phyloP scores from a whole-genome alignment of 2,329 filamentous ascomycete genomes.

The Paraconiothyrium sp. region DNA sequence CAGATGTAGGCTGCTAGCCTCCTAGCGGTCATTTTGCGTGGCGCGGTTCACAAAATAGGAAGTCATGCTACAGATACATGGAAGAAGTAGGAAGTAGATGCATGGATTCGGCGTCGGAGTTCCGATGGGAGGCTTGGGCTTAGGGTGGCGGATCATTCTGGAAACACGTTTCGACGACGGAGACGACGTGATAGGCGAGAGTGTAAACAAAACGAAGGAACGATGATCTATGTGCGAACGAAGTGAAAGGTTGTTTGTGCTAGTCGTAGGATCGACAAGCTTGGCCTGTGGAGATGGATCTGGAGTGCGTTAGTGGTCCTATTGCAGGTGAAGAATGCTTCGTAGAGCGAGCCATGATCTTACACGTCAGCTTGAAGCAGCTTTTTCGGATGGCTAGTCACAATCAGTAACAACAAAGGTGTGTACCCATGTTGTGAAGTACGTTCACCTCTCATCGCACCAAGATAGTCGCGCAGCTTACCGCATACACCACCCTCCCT shows the following conservation, averaged over 20 bases:
- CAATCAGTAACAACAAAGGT: background rate
- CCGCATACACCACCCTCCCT: background rate
- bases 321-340: background rate
- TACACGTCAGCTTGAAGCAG: background rate
- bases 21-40: background rate
- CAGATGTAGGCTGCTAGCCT: background rate
- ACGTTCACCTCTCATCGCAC: background rate
- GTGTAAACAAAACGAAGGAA: background rate
- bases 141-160: background rate
- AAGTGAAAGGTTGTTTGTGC: background rate
- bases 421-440: background rate
- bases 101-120: background rate
- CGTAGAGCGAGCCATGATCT: background rate
- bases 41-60: background rate
- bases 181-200: background rate
- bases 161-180: background rate
- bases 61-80: background rate
- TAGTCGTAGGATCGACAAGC: background rate
- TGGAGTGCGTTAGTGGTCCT: background rate
- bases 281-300: too few relatives aligned
- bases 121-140: background rate
- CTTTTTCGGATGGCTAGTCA: background rate
- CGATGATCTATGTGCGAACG: background rate
- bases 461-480: background rate
- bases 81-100: background rate